These are phyloP conservation scores for Phytophthora litchii DNA, from an alignment of 352 stramenopile species.

Conservation along the genomic window DNA sequence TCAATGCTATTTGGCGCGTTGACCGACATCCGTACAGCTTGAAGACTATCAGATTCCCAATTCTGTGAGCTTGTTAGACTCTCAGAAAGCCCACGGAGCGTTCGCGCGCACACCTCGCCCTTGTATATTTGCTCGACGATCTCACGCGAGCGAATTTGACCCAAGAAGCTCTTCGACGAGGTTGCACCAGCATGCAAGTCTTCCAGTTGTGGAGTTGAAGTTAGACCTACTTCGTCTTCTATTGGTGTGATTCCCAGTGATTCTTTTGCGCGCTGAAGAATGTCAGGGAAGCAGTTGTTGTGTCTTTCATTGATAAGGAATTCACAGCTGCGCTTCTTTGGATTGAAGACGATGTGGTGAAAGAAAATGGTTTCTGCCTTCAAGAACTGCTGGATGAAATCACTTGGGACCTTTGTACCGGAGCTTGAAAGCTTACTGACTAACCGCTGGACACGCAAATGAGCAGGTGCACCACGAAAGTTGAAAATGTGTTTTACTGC, in stretches of 20 bases:
- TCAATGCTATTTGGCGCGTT: background rate
- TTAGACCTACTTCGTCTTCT: conserved; percentile 17
- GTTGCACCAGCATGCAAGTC: conserved; percentile 39
- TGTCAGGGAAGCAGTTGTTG: conserved; percentile 55
- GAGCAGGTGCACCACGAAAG: conserved; percentile 60
- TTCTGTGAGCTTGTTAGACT: conserved; percentile 7
- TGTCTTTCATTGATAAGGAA: conserved; percentile 59
- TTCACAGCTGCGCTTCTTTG: conserved; percentile 44
- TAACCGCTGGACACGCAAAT: conserved; percentile 66
- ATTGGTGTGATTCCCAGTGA: conserved; percentile 39
- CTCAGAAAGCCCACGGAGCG: conserved; percentile 27
- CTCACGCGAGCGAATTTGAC: conserved; percentile 38
- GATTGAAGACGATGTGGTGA: conserved; percentile 81
- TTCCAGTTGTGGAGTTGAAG: conserved; percentile 14
- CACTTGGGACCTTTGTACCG: conserved; percentile 49
- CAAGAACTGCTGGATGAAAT: conserved; percentile 61
- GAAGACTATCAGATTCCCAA: conserved; percentile 1
- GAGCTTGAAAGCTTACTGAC: conserved; percentile 63
- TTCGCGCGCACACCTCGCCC: conserved; percentile 48
- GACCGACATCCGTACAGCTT: background rate
- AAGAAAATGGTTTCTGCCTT: conserved; percentile 80
- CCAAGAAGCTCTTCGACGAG: conserved; percentile 51
- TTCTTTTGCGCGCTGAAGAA: conserved; percentile 44
- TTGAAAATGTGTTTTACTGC: conserved; percentile 78
- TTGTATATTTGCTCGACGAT: conserved; percentile 57